A percentile compares a stretch with the other conserved stretches of the same genome.
Evolutionary conservation across 1,139 yeast genomes (phyloP).

Genomic region (Zygoascus hellenicus): DNA sequence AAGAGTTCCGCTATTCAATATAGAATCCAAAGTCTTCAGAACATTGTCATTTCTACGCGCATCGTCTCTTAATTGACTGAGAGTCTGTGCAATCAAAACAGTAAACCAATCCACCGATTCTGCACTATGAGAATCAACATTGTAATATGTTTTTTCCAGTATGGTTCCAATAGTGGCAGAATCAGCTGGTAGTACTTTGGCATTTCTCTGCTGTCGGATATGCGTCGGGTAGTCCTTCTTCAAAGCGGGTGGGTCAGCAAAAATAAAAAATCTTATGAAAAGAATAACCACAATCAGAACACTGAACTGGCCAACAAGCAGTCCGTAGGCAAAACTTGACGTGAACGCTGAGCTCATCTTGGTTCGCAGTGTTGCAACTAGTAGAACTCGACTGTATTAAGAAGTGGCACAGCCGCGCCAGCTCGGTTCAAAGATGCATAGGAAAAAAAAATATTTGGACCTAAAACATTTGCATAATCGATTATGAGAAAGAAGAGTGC

Average conservation of each 20-base stretch:
- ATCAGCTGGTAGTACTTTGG: conserved; percentile 30
- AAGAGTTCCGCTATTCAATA: conserved; percentile 46
- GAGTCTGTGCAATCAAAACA: conserved; percentile 85
- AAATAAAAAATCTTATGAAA: conserved; percentile 81
- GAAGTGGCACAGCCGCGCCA: conserved; percentile 6
- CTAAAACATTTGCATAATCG: conserved; percentile 1
- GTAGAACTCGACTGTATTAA: conserved; percentile 11
- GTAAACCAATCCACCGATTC: conserved; percentile 97
- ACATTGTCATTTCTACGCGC: conserved; percentile 82
- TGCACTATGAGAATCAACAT: conserved; percentile 77
- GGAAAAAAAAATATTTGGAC: neutral
- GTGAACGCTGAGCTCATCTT: conserved; percentile 11
- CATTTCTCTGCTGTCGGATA: conserved; percentile 27
- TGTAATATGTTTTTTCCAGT: conserved; percentile 85
- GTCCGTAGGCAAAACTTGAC: conserved; percentile 33
- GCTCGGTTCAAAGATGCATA: neutral
- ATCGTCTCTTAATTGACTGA: conserved; percentile 79
- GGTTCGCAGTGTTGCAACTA: neutral
- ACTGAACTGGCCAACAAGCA: conserved; percentile 65
- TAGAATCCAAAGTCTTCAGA: conserved; percentile 61
- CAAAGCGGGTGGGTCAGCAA: conserved; percentile 57
- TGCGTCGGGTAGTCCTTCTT: conserved; percentile 26
- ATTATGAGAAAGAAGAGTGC: conserved; percentile 77
- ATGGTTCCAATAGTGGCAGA: conserved; percentile 40
- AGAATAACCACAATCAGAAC: conserved; percentile 69